These are phyloP conservation scores for Beauveria asiatica DNA, from an alignment of 2,329 filamentous ascomycete genomes.

Conservation along the genomic window DNA sequence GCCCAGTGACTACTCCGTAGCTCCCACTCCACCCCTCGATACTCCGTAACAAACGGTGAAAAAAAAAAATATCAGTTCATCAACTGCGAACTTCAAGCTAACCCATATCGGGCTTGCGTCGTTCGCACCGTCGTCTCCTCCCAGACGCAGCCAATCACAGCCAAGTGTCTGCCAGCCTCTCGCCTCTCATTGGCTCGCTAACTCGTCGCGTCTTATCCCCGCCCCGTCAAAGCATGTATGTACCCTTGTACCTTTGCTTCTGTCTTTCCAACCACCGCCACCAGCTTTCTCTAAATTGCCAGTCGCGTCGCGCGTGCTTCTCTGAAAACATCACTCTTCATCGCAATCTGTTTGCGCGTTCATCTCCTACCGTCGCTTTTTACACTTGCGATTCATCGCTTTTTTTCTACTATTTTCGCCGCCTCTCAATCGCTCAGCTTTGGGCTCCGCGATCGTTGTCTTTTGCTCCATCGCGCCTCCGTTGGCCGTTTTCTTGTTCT, in stretches of 20 bases:
- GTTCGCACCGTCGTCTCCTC: background rate
- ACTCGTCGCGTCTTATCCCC: background rate
- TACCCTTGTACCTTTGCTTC: background rate
- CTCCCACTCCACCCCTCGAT: too few species aligned
- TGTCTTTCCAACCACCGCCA: background rate
- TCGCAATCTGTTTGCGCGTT: background rate
- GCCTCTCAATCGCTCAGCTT: background rate
- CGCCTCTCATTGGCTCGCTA: background rate
- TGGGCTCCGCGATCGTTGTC: background rate
- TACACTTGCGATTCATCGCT: background rate
- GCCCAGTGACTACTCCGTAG: too few species aligned
- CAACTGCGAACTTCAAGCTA: too few species aligned
- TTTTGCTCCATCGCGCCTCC: background rate
- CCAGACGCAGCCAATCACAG: background rate
- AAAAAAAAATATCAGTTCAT: too few species aligned
- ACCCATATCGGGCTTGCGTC: background rate
- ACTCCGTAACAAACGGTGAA: too few species aligned
- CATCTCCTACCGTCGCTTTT: background rate
- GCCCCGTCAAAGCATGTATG: background rate
- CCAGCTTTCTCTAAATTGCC: conserved; percentile 2
- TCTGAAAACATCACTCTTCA: background rate
- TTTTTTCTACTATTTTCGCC: background rate
- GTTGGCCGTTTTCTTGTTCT: background rate
- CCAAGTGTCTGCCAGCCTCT: background rate
- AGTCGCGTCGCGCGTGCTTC: conserved; percentile 3